Conservation (phyloP, 345 rosid genomes). For the Orychophragmus violaceus region DNA sequence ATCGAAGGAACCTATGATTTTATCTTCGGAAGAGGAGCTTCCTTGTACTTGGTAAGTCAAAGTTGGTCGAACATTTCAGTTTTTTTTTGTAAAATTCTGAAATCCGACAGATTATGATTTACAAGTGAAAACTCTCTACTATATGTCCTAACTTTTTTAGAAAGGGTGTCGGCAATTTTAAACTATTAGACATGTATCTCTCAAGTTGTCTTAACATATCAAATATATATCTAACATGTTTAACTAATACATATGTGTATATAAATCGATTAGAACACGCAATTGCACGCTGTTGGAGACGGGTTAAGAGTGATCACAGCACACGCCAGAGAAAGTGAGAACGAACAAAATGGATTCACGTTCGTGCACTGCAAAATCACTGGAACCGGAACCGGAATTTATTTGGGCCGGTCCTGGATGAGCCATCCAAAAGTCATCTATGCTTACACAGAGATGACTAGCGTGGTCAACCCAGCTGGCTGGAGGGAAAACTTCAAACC, state of each 20-base stretch:
- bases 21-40: constrained; percentile 61
- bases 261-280: constrained; percentile 29
- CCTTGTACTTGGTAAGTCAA: constrained; percentile 33
- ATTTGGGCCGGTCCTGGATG: constrained; percentile 65
- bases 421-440: constrained; percentile 40
- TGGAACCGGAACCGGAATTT: constrained; percentile 38
- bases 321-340: constrained; percentile 28
- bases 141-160: no score
- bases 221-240: background rate
- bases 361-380: constrained; percentile 52
- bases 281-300: constrained; percentile 27
- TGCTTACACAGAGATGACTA: constrained; percentile 43
- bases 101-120: no score
- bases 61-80: no score
- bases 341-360: constrained; percentile 44
- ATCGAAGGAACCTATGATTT: constrained; percentile 76
- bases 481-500: constrained; percentile 39
- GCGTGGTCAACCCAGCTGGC: constrained; percentile 37
- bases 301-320: constrained; percentile 51
- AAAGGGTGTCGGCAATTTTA: no score
- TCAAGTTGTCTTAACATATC: background rate
- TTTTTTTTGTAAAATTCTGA: no score
- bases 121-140: no score
- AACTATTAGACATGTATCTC: background rate
- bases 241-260: background rate